Percentiles rank a stretch among this genome's conserved stretches.
Evolutionary conservation across 202 grass and related monocot species (phyloP).

Genomic region (Cymbopogon flexuosus): DNA sequence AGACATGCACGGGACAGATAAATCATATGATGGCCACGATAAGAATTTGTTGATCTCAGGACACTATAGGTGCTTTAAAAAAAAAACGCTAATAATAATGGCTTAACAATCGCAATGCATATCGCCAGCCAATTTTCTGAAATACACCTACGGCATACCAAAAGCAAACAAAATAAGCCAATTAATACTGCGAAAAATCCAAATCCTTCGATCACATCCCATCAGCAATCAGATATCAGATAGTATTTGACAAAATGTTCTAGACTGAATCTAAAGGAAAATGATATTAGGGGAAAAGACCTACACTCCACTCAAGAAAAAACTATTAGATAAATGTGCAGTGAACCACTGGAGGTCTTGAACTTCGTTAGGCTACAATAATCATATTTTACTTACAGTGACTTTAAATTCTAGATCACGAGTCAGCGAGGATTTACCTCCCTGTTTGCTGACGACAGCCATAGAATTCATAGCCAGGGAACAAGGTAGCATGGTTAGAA

Average conservation of each 20-base stretch:
- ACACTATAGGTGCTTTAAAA: too few species aligned
- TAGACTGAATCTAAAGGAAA: neutral
- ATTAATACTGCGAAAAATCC: neutral
- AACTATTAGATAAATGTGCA: too few species aligned
- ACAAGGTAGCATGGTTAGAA: constrained; percentile 39
- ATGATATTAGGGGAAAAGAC: neutral
- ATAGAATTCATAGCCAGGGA: constrained; percentile 19
- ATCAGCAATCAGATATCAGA: constrained; percentile 9
- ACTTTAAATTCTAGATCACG: neutral
- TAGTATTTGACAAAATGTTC: neutral
- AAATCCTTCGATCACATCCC: neutral
- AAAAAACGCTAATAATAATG: too few species aligned
- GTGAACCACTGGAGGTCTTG: neutral
- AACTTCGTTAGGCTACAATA: constrained; percentile 20
- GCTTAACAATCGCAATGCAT: neutral
- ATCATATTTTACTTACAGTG: neutral
- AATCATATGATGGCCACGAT: too few species aligned
- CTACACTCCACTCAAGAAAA: constrained; percentile 3
- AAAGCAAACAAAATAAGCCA: neutral
- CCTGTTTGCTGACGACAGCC: neutral
- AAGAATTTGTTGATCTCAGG: too few species aligned
- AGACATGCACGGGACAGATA: too few species aligned
- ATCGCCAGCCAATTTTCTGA: neutral
- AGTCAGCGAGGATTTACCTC: constrained; percentile 6
- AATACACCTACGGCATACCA: neutral